These are phyloP conservation scores for Leucocoprinus birnbaumii DNA, from an alignment of 768 basidiomycete species.

Conservation along the genomic window DNA sequence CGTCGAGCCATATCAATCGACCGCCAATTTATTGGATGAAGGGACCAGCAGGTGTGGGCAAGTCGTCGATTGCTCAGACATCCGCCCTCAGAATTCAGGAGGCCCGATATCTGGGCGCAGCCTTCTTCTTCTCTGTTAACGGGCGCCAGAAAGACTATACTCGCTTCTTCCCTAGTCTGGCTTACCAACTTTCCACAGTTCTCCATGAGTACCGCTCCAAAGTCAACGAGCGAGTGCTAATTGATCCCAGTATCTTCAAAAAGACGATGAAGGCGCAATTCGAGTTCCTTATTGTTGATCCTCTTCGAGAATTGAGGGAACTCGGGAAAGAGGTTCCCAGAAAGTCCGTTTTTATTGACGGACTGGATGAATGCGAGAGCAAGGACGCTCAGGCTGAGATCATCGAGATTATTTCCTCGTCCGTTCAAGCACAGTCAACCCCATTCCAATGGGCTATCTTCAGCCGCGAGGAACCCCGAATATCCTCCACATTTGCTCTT, in stretches of 20 bases:
- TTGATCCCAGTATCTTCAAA: not conserved
- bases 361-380: not conserved
- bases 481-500: not conserved
- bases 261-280: not conserved
- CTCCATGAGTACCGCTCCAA: not conserved
- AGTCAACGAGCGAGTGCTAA: not conserved
- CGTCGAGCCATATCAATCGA: not conserved
- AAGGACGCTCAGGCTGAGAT: not conserved
- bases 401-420: not conserved
- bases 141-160: not conserved
- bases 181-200: constrained; percentile 7
- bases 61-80: constrained; percentile 7
- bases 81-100: not conserved
- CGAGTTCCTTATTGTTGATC: not conserved
- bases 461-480: not conserved
- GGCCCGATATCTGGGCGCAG: not conserved
- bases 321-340: not conserved
- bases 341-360: not conserved
- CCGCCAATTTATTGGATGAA: not conserved
- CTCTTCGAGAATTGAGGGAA: not conserved
- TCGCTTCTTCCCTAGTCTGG: constrained; percentile 5
- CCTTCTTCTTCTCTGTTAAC: constrained; percentile 7
- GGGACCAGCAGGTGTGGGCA: constrained; percentile 9
- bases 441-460: constrained; percentile 1
- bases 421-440: not conserved